Base-by-base conservation (phyloP, 768 basidiomycete genomes). In the Macrolepiota albuminosa region DNA sequence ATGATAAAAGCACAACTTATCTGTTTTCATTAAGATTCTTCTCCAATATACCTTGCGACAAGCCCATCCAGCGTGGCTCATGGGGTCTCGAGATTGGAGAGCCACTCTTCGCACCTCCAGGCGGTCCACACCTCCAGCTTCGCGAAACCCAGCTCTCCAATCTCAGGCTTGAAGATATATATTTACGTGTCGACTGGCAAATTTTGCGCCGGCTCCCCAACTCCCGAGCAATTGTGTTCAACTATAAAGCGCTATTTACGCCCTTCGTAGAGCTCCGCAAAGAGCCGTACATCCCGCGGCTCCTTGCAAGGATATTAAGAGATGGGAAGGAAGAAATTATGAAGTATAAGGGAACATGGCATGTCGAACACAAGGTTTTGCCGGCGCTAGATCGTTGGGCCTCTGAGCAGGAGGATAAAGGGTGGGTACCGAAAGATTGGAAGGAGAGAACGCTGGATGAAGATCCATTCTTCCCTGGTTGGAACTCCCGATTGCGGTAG, bases 131-230 rank as follows among this genome's bases (percentile, higher is more conserved):
- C 26, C 82, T 72, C 69, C 58, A 57, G 21, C 13, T 61, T 40
- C 77, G 79, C 34, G 67, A 70, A 39, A 63, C 51, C 6, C 78
- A 79, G 54, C 62, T 66, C 36, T 71, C 73, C 1, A 63, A 76
- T 40, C 68, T 83, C n/a, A 51, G 67, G 3, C 54, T 78, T 43
- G 75, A 78, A 40, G 72, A 80, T 54, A 70, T 83, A 29, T 68
- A 74, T 61, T 62, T 84, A 45, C 77, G 82, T 13, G 81, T 84
- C 24, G 83, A 84, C 60, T 84, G 83, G 83, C 83, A 84, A 63
- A 82, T 78, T 2, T 66, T 84, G 24, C 75, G 81, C 14, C 75
- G 81, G 40, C 66, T 84, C 37, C 83, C 83, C 16, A 66, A 69
- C 50, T 82, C 82, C 3, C 70, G 69, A 13, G 78, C 80, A 0